phyloP scores from a whole-genome alignment of 1,139 yeast genomes.

The Yarrowia galli region DNA sequence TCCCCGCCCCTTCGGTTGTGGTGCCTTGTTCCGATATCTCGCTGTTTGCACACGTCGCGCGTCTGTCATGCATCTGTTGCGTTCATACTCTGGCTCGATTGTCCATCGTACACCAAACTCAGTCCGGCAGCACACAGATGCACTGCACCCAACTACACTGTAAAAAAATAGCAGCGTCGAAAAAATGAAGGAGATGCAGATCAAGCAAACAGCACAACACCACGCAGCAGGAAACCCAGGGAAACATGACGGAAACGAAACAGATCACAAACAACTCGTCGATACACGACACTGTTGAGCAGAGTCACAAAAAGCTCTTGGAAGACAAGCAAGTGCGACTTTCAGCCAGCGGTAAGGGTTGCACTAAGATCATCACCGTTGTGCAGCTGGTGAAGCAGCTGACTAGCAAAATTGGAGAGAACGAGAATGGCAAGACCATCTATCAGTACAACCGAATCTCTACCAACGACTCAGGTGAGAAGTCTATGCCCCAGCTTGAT shows the following conservation, averaged over 20 bases:
- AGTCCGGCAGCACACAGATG: background rate
- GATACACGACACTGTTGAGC: slow-evolving; percentile 26
- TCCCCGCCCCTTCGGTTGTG: slow-evolving; percentile 22
- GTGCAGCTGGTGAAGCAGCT: slow-evolving; percentile 45
- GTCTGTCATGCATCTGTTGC: background rate
- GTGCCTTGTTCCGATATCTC: slow-evolving; percentile 28
- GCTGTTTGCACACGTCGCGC: slow-evolving; percentile 11
- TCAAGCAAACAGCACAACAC: background rate
- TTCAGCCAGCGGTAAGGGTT: slow-evolving; percentile 42
- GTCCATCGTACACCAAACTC: slow-evolving; percentile 24
- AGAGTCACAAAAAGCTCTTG: slow-evolving; percentile 13
- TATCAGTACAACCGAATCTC: slow-evolving; percentile 44
- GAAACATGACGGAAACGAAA: slow-evolving; percentile 9
- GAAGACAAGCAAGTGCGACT: slow-evolving; percentile 40
- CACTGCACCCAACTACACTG: slow-evolving; percentile 30
- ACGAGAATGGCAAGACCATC: slow-evolving; percentile 27
- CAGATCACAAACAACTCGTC: slow-evolving; percentile 19
- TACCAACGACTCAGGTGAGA: background rate
- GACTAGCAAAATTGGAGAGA: slow-evolving; percentile 17
- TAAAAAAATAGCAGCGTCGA: slow-evolving; percentile 2
- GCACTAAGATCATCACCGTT: slow-evolving; percentile 46
- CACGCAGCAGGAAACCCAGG: background rate
- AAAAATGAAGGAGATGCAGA: background rate
- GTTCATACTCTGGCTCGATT: slow-evolving; percentile 2
- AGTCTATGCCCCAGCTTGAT: slow-evolving; percentile 32